A percentile compares a stretch with the other conserved stretches of the same genome.
Conservation (phyloP, 345 rosid genomes). For the Rhodamnia argentea region DNA sequence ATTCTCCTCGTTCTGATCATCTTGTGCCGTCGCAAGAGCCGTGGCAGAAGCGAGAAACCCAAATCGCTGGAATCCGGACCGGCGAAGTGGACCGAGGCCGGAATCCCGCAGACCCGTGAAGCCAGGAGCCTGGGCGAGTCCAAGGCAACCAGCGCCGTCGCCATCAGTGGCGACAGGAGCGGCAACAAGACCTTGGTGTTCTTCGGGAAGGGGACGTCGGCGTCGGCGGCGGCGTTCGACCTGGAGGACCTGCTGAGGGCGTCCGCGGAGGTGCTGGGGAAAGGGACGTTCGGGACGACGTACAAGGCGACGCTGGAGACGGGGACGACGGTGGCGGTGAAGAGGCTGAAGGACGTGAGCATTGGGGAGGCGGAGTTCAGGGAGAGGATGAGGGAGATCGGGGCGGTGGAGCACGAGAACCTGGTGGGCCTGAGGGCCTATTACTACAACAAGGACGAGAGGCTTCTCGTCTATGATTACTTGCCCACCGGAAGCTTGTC, state of each 20-base stretch:
- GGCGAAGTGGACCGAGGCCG: slow-evolving; percentile 3
- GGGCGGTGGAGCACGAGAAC: slow-evolving; percentile 28
- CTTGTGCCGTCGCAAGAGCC: slow-evolving; percentile 14
- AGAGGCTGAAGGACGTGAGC: slow-evolving; percentile 31
- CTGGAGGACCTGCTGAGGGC: slow-evolving; percentile 38
- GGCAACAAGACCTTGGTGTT: slow-evolving; percentile 21
- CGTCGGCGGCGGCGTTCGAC: slow-evolving; percentile 8
- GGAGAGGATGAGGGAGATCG: slow-evolving; percentile 29
- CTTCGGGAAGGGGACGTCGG: slow-evolving; percentile 11
- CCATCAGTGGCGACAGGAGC: background rate
- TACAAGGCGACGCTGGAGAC: slow-evolving; percentile 32
- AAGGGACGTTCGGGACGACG: slow-evolving; percentile 42
- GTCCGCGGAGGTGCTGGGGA: slow-evolving; percentile 43
- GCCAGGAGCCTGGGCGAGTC: background rate
- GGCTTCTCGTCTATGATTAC: slow-evolving; percentile 36
- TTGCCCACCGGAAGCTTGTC: slow-evolving; percentile 39
- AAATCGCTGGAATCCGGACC: background rate
- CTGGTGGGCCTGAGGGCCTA: slow-evolving; percentile 30
- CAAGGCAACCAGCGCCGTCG: background rate
- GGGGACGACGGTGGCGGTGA: slow-evolving; percentile 28
- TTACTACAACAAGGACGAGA: slow-evolving; percentile 29
- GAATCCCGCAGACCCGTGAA: background rate
- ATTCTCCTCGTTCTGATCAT: slow-evolving; percentile 19
- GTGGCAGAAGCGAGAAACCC: background rate
- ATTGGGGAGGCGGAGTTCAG: slow-evolving; percentile 24